phyloP scores from a whole-genome alignment of 441 rosid species.

The Corymbia calophylla region DNA sequence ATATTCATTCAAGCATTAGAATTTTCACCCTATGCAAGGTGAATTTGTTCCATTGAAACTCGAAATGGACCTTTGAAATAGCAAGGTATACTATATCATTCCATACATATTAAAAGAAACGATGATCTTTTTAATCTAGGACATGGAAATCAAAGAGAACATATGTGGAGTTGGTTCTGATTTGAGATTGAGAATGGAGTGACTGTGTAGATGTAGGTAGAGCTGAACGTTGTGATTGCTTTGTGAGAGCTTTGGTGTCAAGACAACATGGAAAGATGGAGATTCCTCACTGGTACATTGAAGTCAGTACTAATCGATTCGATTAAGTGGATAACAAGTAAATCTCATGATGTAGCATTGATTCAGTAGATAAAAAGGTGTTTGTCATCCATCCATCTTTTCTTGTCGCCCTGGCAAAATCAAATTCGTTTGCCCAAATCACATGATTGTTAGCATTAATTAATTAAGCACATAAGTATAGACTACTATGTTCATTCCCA shows the following conservation, averaged over 20 bases:
- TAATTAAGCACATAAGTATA: neutral
- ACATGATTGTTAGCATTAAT: neutral
- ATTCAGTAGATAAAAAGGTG: neutral
- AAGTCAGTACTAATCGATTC: no score
- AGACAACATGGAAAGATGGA: neutral
- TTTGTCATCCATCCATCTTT: neutral
- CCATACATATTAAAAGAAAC: no score
- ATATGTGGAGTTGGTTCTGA: no score
- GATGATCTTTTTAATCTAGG: no score
- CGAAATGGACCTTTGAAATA: neutral
- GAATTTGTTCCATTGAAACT: neutral
- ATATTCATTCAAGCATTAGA: neutral
- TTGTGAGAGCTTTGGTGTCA: neutral
- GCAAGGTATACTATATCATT: neutral
- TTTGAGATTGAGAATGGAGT: no score
- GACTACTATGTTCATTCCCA: neutral
- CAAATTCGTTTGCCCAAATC: neutral
- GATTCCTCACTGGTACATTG: neutral
- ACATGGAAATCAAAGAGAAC: no score
- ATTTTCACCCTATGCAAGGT: neutral
- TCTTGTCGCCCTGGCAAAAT: neutral
- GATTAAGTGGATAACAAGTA: no score
- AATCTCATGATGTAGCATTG: no score
- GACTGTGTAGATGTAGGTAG: neutral
- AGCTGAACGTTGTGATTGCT: neutral